phyloP scores from a whole-genome alignment of 169 alveolate genomes.

The Ichthyophthirius multifiliis region DNA sequence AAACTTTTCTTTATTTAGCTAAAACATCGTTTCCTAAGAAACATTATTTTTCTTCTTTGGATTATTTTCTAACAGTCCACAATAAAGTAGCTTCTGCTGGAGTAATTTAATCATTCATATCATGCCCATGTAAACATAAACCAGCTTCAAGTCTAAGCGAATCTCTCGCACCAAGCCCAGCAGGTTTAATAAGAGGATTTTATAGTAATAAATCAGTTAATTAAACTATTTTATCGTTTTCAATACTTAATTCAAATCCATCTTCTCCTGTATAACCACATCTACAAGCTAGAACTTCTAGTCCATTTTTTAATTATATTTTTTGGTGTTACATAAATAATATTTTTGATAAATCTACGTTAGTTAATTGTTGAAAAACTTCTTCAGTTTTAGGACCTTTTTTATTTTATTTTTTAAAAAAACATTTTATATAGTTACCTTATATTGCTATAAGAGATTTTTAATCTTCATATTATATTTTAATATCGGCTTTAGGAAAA shows the following conservation, averaged over 20 bases:
- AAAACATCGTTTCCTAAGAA: constrained; percentile 31
- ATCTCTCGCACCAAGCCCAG: constrained; percentile 87
- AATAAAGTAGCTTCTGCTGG: constrained; percentile 79
- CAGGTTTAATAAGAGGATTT: constrained; percentile 39
- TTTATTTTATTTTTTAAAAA: neutral
- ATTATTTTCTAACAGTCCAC: constrained; percentile 73
- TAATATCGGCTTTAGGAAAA: constrained; percentile 1
- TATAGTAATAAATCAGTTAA: constrained; percentile 14
- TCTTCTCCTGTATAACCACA: constrained; percentile 91
- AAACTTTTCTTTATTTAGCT: constrained; percentile 8
- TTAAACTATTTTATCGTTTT: constrained; percentile 29
- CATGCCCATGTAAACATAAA: constrained; percentile 82
- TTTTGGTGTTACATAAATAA: neutral
- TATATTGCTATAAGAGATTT: constrained; percentile 70
- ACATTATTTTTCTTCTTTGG: neutral
- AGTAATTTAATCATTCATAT: constrained; percentile 66
- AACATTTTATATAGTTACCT: constrained; percentile 17
- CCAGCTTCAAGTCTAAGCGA: constrained; percentile 86
- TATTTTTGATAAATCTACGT: neutral
- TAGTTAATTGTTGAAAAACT: constrained; percentile 40
- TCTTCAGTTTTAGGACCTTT: constrained; percentile 75
- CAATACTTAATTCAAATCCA: constrained; percentile 82
- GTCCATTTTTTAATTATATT: neutral
- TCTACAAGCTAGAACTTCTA: constrained; percentile 50
- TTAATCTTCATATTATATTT: constrained; percentile 30